These are phyloP conservation scores for Candida sanyaensis DNA, from an alignment of 1,139 yeast genomes.

Conservation along the genomic window DNA sequence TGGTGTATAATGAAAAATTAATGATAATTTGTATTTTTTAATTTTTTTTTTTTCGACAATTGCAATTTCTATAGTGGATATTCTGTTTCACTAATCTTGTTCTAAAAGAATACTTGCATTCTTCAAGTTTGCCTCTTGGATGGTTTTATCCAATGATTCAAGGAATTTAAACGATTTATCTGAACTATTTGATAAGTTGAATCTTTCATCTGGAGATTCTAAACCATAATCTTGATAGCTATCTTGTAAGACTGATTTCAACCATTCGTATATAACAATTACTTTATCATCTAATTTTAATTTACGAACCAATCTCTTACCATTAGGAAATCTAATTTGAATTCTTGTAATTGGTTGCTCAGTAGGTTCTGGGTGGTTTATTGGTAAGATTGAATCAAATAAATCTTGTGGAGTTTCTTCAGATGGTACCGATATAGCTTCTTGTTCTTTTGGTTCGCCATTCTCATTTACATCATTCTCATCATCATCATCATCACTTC, in stretches of 20 bases:
- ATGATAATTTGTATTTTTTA: neutral
- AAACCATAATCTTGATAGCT: constrained; percentile 48
- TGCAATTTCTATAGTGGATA: no score
- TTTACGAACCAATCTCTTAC: constrained; percentile 77
- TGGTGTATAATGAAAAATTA: neutral
- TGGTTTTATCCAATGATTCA: constrained; percentile 55
- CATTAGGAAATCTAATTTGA: constrained; percentile 86
- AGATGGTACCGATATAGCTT: neutral
- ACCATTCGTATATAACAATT: constrained; percentile 33
- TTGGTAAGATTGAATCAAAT: constrained; percentile 49
- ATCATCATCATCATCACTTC: constrained; percentile 16
- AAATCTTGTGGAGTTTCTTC: constrained; percentile 16
- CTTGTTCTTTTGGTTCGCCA: constrained; percentile 1
- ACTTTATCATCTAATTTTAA: constrained; percentile 63
- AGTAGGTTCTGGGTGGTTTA: constrained; percentile 57
- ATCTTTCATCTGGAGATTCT: constrained; percentile 34
- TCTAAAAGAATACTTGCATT: constrained; percentile 84
- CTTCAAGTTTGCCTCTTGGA: constrained; percentile 76
- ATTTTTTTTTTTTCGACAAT: no score
- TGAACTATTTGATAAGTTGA: constrained; percentile 59
- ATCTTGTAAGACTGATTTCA: constrained; percentile 61
- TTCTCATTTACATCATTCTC: constrained; percentile 8
- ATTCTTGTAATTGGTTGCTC: constrained; percentile 69
- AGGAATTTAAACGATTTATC: constrained; percentile 67
- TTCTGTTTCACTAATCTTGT: constrained; percentile 21